These are phyloP conservation scores for Neopestalotiopsis rosae DNA, from an alignment of 2,329 filamentous ascomycete species.

Conservation along the genomic window DNA sequence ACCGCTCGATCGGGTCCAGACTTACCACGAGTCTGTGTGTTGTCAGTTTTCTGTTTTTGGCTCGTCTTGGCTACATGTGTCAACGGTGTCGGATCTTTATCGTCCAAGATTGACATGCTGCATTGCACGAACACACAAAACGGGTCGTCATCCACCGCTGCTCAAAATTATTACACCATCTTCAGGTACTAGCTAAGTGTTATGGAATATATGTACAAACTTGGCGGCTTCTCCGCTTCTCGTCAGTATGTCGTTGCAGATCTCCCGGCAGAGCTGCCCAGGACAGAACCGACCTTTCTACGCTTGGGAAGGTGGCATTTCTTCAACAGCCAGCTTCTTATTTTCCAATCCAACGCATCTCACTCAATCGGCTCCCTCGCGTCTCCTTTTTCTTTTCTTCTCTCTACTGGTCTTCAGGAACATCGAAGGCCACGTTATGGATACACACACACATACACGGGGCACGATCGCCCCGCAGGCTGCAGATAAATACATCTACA, in stretches of 20 bases:
- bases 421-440: background rate
- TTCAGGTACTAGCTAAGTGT: background rate
- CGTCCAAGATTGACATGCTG: background rate
- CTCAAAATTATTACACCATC: background rate
- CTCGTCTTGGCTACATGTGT: slow-evolving; percentile 5
- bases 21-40: background rate
- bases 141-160: background rate
- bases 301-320: slow-evolving; percentile 9
- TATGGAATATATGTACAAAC: background rate
- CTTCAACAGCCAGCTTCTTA: background rate
- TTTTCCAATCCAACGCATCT: background rate
- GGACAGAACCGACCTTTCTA: background rate
- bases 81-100: background rate
- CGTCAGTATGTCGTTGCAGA: background rate
- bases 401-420: background rate
- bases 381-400: background rate
- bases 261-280: slow-evolving; percentile 10
- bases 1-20: background rate
- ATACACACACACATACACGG: background rate
- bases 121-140: background rate
- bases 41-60: background rate
- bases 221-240: background rate
- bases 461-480: background rate
- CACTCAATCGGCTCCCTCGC: background rate
- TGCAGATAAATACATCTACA: background rate